Evolutionary conservation across 257 asterid genomes (phyloP).

Genomic region (Solanum ossicruentum): DNA sequence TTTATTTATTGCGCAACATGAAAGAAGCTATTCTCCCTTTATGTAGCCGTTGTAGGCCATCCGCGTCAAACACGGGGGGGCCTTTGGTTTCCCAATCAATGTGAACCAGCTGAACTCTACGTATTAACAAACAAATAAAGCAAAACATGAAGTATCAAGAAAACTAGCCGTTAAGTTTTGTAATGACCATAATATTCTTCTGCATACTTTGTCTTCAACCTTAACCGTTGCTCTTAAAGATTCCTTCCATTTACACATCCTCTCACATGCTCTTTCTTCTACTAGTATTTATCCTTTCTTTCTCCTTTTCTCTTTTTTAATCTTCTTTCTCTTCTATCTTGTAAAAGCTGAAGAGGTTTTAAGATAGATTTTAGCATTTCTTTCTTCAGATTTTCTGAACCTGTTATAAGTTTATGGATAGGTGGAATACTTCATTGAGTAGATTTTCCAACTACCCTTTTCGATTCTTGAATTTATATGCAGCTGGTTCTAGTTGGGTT

Average conservation of each 20-base stretch:
- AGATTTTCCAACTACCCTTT: conserved; percentile 5
- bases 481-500: background rate
- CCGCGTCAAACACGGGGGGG: conserved; percentile 36
- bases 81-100: background rate
- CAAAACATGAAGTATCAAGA: background rate
- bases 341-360: background rate
- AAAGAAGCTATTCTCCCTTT: background rate
- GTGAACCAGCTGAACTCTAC: background rate
- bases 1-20: background rate
- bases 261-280: conserved; percentile 9
- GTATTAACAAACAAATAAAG: background rate
- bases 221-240: conserved; percentile 1
- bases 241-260: conserved; percentile 12
- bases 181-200: background rate
- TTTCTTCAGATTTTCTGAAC: background rate
- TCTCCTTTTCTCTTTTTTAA: background rate
- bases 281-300: conserved; percentile 3
- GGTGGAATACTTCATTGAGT: background rate
- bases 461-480: background rate
- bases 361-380: background rate
- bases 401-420: background rate
- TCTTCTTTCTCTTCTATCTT: background rate
- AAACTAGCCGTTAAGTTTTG: conserved; percentile 24
- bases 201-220: conserved; percentile 1
- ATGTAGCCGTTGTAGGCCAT: conserved; percentile 39